These are phyloP conservation scores for Fusarium gaditjirri DNA, from an alignment of 2,329 filamentous ascomycete genomes.

Conservation along the genomic window DNA sequence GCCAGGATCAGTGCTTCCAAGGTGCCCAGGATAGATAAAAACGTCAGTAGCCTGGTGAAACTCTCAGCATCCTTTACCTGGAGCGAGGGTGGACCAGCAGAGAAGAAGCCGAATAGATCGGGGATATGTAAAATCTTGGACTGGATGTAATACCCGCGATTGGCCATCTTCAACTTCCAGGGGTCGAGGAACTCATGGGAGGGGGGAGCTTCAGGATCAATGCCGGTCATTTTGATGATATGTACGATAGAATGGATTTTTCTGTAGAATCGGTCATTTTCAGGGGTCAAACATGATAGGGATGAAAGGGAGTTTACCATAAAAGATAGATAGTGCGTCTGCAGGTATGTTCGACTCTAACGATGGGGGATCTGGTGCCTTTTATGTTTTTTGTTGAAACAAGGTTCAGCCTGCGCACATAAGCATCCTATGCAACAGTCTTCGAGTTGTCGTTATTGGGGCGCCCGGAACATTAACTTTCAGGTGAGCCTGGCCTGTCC, in stretches of 20 bases:
- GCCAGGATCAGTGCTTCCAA: background rate
- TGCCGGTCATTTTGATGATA: background rate
- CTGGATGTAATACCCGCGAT: conserved; percentile 7
- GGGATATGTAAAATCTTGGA: conserved; percentile 14
- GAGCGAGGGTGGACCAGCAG: background rate
- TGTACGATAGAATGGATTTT: background rate
- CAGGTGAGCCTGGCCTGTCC: background rate
- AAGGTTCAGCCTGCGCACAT: background rate
- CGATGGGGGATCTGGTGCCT: background rate
- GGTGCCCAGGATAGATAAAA: background rate
- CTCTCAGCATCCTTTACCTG: conserved; percentile 1
- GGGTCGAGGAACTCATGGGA: background rate
- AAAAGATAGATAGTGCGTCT: background rate
- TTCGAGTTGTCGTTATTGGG: background rate
- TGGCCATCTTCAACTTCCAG: background rate
- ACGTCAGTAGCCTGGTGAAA: background rate
- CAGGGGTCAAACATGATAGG: background rate
- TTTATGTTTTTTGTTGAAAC: background rate
- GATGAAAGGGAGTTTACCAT: background rate
- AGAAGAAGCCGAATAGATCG: conserved; percentile 12
- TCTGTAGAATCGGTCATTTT: background rate
- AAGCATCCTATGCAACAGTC: too few species aligned
- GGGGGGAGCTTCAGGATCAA: background rate
- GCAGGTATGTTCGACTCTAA: background rate
- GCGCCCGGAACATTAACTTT: background rate